These are phyloP conservation scores for Clavispora carvajalis DNA, from an alignment of 805 yeast genomes.

Conservation along the genomic window DNA sequence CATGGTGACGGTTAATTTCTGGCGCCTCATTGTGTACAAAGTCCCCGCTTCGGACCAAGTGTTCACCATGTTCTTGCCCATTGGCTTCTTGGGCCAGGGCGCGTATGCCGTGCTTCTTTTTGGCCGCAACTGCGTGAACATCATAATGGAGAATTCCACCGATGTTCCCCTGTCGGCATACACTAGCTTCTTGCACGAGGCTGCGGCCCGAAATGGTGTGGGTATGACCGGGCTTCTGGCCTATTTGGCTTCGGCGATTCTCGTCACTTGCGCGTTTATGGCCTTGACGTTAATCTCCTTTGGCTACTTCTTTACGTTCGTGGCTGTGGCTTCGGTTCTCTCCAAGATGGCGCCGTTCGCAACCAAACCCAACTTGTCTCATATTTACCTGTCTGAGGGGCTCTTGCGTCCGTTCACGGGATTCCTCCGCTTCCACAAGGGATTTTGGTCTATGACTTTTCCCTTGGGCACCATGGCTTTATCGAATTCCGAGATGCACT, in stretches of 20 bases:
- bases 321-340: slow-evolving; percentile 29
- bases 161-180: slow-evolving; percentile 6
- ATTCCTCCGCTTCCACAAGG: slow-evolving; percentile 17
- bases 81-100: slow-evolving; percentile 87
- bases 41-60: slow-evolving; percentile 51
- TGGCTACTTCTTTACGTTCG: slow-evolving; percentile 49
- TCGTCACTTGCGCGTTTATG: slow-evolving; percentile 21
- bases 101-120: slow-evolving; percentile 58
- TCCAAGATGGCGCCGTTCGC: slow-evolving; percentile 42
- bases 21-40: slow-evolving; percentile 54
- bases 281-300: slow-evolving; percentile 43
- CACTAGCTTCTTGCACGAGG: slow-evolving; percentile 6
- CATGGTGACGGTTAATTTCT: slow-evolving; percentile 51
- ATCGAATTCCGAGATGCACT: slow-evolving; percentile 48
- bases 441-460: slow-evolving; percentile 80
- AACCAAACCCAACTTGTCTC: slow-evolving; percentile 18
- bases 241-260: slow-evolving; percentile 8
- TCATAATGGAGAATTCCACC: slow-evolving; percentile 13
- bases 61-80: slow-evolving; percentile 68
- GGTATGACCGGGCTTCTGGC: slow-evolving; percentile 3
- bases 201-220: slow-evolving; percentile 4
- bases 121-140: slow-evolving; percentile 37
- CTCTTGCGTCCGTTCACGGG: slow-evolving; percentile 12
- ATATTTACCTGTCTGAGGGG: slow-evolving; percentile 15
- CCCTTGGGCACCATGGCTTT: slow-evolving; percentile 74